Evolutionary conservation across 2,329 filamentous ascomycete species (phyloP).

Genomic region (Cladorrhinum sp.): DNA sequence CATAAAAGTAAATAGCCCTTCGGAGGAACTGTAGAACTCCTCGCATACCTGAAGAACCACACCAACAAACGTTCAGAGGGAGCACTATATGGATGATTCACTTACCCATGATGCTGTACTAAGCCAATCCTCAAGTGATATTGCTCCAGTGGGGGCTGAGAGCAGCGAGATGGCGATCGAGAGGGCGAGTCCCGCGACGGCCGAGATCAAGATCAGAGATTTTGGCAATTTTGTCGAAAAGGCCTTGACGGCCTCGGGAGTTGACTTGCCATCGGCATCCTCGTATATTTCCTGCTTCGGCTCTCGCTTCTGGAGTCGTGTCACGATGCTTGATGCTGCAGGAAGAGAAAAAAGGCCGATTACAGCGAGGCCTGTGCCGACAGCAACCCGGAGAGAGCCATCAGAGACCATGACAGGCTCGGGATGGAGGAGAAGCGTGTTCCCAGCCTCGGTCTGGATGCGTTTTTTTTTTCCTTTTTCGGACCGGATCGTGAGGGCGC

Average conservation of each 20-base stretch:
- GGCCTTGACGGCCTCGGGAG: slow-evolving; percentile 56
- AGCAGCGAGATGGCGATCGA: slow-evolving; percentile 58
- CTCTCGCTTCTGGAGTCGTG: slow-evolving; percentile 29
- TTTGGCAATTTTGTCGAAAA: slow-evolving; percentile 63
- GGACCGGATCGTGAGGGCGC: neutral
- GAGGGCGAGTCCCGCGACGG: slow-evolving; percentile 49
- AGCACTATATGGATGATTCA: slow-evolving; percentile 19
- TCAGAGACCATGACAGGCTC: slow-evolving; percentile 26
- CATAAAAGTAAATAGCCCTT: no score
- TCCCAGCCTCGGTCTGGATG: no score
- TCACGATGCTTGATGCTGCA: slow-evolving; percentile 29
- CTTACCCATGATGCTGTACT: slow-evolving; percentile 61
- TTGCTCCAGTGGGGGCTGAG: slow-evolving; percentile 39
- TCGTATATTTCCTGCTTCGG: slow-evolving; percentile 52
- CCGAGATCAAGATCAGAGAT: slow-evolving; percentile 50
- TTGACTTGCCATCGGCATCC: slow-evolving; percentile 68
- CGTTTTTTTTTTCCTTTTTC: no score
- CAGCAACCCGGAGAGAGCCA: slow-evolving; percentile 29
- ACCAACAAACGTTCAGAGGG: no score
- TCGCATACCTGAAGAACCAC: no score
- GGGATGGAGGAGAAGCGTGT: neutral
- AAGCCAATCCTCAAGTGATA: slow-evolving; percentile 58
- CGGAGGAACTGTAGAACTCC: no score
- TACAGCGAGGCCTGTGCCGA: slow-evolving; percentile 29
- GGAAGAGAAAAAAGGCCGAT: slow-evolving; percentile 33